Evolutionary conservation across 805 yeast genomes (phyloP), one percentile per base, ranked within the genome.

Genomic region (Saccharomycopsis fibuligera): DNA sequence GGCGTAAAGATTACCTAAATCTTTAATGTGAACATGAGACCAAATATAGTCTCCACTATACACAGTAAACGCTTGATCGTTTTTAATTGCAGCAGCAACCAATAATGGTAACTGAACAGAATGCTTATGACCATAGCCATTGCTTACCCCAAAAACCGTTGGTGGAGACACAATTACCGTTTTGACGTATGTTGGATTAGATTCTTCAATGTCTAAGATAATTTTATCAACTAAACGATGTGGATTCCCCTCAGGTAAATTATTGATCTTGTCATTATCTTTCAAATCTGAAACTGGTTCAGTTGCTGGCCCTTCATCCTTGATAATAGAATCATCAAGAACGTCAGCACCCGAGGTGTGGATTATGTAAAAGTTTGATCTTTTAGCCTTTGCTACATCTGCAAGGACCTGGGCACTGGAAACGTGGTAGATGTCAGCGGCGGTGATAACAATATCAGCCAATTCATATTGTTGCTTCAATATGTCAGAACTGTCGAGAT

Each of bases 271-370:
- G 40, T 59, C 62, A 51, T 62, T 63, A 49, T 57, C 53, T 12
- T 47, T 41, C 10, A 40, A 48, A 48, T 65, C 68, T 19, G 57
- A 54, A 44, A 60, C 63, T 12, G 59, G 57, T 41, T 55, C 59
- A 10, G 51, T 50, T 9, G 55, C 29, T 6, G 58, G 54, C 4
- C 50, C 45, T 51, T 58, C 57, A 10, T 45, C 51, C 1, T 51
- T 44, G 14, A 14, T 31, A 35, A 44, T 14, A n/a, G n/a, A n/a
- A 12, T 44, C 56, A 36, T 59, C 23, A 30, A 66, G 31, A 31
- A 67, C 59, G 2, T 63, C 60, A 2, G 68, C 60, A 10, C 72
- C 72, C 2, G 71, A 63, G 29, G 68, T 67, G 36, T 68, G 71
- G 46, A 68, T 54, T 16, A 65, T 57, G 21, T 62, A 53, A 3